Evolutionary conservation across 495 filamentous ascomycete genomes (phyloP).

Genomic region (Penicillium pulvis): DNA sequence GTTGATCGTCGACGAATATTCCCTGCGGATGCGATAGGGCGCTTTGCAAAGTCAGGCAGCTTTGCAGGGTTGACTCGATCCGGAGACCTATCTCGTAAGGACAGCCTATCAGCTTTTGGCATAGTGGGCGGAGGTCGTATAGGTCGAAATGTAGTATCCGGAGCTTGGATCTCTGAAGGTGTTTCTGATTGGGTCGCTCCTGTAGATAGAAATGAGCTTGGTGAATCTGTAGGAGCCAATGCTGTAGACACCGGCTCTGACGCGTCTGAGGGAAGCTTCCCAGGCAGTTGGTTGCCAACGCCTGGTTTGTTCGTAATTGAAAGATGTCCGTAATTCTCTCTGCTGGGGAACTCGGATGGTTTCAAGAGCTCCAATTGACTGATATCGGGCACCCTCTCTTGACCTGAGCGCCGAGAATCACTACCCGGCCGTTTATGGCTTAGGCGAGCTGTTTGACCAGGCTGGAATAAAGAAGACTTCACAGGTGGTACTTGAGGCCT

Average conservation of each 20-base stretch:
- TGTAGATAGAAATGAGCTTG: background rate
- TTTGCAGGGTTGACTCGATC: background rate
- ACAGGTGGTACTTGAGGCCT: background rate
- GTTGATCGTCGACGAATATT: background rate
- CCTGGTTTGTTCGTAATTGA: background rate
- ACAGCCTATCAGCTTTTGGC: background rate
- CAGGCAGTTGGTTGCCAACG: background rate
- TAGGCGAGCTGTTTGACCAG: constrained; percentile 43
- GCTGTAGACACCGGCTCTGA: background rate
- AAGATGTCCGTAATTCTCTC: constrained; percentile 1
- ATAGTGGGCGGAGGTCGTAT: background rate
- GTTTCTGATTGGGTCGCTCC: background rate
- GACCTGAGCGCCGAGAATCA: background rate
- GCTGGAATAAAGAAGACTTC: background rate
- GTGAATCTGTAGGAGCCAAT: background rate
- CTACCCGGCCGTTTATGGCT: background rate
- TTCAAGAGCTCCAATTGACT: constrained; percentile 40
- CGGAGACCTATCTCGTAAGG: background rate
- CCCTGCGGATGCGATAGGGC: background rate
- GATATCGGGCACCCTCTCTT: constrained; percentile 47
- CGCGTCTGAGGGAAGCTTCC: no score
- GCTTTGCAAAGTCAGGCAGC: background rate
- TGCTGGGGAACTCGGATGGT: constrained; percentile 31
- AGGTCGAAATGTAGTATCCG: background rate
- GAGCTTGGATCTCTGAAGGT: background rate